A percentile compares a stretch with the other conserved stretches of the same genome.
Conservation (phyloP, 2,329 filamentous ascomycete species). For the Claviceps pusilla region DNA sequence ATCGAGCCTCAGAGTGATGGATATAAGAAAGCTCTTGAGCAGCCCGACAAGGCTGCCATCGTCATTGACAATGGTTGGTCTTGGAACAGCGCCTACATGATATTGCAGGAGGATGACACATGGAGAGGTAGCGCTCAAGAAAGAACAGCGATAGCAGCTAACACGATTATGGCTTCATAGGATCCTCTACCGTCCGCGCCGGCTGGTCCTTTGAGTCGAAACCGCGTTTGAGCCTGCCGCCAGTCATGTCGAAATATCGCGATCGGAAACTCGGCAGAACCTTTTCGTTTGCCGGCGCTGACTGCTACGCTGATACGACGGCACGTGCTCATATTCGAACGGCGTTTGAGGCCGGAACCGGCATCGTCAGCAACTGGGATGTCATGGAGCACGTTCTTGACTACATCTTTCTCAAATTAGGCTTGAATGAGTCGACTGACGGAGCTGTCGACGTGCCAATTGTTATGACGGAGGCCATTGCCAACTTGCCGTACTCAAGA, state of each 20-base stretch:
- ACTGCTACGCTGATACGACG: conserved; percentile 89
- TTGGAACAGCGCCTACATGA: conserved; percentile 7
- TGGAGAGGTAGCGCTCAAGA: neutral
- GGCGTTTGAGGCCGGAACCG: conserved; percentile 79
- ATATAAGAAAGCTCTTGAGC: conserved; percentile 50
- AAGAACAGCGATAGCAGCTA: neutral
- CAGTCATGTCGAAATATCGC: conserved; percentile 87
- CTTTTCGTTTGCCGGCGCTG: conserved; percentile 80
- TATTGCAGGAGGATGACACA: neutral
- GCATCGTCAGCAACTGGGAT: conserved; percentile 94
- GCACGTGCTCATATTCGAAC: conserved; percentile 80
- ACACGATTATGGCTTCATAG: conserved; percentile 27
- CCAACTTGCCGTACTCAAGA: conserved; percentile 75
- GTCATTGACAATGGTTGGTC: conserved; percentile 88
- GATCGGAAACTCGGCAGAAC: conserved; percentile 87
- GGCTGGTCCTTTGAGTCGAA: conserved; percentile 86
- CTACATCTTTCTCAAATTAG: conserved; percentile 87
- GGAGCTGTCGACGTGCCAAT: conserved; percentile 72
- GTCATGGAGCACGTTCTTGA: conserved; percentile 90
- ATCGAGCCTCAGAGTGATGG: conserved; percentile 47
- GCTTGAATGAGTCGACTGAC: conserved; percentile 54
- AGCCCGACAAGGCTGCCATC: conserved; percentile 54
- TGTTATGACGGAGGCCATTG: conserved; percentile 90
- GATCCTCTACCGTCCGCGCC: conserved; percentile 75
- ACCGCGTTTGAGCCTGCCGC: conserved; percentile 69